phyloP scores from a whole-genome alignment of 129 eudicot species.

The Flaveria bidentis region DNA sequence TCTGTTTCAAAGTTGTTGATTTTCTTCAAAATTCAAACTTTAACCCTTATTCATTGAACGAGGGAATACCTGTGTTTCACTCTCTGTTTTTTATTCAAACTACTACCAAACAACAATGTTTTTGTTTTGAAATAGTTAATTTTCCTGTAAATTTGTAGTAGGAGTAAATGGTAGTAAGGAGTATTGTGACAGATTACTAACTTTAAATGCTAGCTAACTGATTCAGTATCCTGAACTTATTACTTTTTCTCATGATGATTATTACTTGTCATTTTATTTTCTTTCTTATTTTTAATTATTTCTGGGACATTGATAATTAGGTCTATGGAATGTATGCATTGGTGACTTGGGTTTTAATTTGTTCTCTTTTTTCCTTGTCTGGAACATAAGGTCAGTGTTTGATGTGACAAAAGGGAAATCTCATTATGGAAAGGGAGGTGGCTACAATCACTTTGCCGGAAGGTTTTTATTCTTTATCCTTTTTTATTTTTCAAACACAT shows the following conservation, averaged over 20 bases:
- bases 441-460: constrained; percentile 92
- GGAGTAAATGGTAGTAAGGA: neutral
- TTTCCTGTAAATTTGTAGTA: neutral
- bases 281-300: neutral
- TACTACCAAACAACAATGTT: neutral
- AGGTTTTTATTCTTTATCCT: constrained; percentile 42
- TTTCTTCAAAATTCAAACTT: neutral
- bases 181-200: neutral
- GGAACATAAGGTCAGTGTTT: constrained; percentile 68
- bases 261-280: neutral
- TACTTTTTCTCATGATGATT: neutral
- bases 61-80: neutral
- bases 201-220: neutral
- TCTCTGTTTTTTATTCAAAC: neutral
- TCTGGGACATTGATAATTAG: neutral
- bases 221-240: neutral
- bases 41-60: neutral
- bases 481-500: neutral
- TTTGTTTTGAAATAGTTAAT: neutral
- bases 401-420: constrained; percentile 89
- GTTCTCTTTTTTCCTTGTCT: neutral
- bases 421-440: constrained; percentile 91
- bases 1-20: neutral
- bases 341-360: neutral
- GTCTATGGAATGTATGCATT: neutral